Base-by-base conservation (phyloP, 495 filamentous ascomycete genomes). In the Trypethelium eluteriae region DNA sequence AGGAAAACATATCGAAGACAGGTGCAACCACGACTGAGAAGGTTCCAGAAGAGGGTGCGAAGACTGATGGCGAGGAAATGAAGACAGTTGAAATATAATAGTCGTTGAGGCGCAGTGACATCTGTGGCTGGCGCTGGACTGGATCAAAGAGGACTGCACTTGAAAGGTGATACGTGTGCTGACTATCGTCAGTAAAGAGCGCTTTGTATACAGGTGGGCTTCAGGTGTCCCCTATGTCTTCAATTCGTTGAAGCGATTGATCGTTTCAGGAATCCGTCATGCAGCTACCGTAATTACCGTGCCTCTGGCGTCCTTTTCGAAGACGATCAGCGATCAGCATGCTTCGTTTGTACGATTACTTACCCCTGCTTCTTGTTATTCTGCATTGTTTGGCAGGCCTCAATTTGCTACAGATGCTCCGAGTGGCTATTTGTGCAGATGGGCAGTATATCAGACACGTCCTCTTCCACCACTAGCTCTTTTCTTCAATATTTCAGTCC, bases 51-150 rank as follows among this genome's bases (percentile, higher is more conserved):
- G 46, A 62, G 34, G 38, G 11, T 12, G 50, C 53, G 32, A 47
- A 56, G 53, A 41, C 49, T 12, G 38, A 67, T 2, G 38, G 53
- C 34, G 44, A 44, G 41, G 67, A 62, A 56, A 67, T 69, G 67
- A 69, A 66, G 64, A 59, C n/a, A n/a, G 53, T 59, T 7, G 53
- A 59, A 32, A 59, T 59, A 59, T 59, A 59, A 36, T 36, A 35
- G 7, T 16, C 49, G 18, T 53, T 14, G 49, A 44, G 14, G 41
- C 14, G 41, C 41, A 44, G 41, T 44, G 7, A 44, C 14, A 44
- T 44, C 14, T 44, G 41, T 44, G 6, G 14, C 41, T 44, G 14
- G 41, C 41, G 41, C 41, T 44, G 41, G 14, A 44, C 14, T 14
- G 6, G 6, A 44, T 7, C 41, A 14, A 44, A 44, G 14, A 14